Evolutionary conservation across 768 basidiomycete species (phyloP).

Genomic region (Xerocomellus intermedius): DNA sequence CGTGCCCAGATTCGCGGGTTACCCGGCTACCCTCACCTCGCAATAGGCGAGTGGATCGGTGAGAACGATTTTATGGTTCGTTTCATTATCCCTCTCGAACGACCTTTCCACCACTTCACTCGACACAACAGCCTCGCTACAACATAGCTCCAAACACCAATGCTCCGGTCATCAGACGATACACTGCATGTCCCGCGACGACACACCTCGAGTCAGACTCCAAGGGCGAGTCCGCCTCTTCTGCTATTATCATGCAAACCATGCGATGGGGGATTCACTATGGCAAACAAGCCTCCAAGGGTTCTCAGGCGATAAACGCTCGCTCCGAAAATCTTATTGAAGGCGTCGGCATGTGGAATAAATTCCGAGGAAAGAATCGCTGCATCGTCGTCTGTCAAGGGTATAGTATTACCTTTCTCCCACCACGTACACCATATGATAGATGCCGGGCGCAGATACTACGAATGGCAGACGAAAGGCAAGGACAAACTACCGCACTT

Average conservation of each 20-base stretch:
- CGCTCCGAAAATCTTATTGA: conserved; percentile 77
- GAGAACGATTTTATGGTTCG: conserved; percentile 53
- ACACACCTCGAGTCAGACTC: background rate
- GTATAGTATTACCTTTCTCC: conserved; percentile 32
- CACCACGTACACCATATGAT: background rate
- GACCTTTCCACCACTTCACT: background rate
- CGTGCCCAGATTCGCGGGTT: conserved; percentile 33
- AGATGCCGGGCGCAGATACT: conserved; percentile 56
- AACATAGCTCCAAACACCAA: conserved; percentile 83
- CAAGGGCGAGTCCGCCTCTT: conserved; percentile 2
- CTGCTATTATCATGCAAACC: conserved; percentile 61
- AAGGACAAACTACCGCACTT: conserved; percentile 82
- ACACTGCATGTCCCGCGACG: conserved; percentile 15
- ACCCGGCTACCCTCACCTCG: conserved; percentile 41
- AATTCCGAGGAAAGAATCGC: conserved; percentile 75
- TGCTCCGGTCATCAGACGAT: conserved; percentile 68
- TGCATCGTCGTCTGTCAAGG: conserved; percentile 85
- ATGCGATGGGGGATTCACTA: conserved; percentile 91
- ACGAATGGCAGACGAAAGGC: conserved; percentile 90
- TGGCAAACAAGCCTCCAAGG: conserved; percentile 51
- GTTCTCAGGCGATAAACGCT: conserved; percentile 86
- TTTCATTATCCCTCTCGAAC: conserved; percentile 2
- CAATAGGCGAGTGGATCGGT: conserved; percentile 58
- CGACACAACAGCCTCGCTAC: conserved; percentile 47
- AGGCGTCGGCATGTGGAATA: conserved; percentile 81